phyloP scores from a whole-genome alignment of 352 stramenopile genomes.

The Globisporangium paddicum region DNA sequence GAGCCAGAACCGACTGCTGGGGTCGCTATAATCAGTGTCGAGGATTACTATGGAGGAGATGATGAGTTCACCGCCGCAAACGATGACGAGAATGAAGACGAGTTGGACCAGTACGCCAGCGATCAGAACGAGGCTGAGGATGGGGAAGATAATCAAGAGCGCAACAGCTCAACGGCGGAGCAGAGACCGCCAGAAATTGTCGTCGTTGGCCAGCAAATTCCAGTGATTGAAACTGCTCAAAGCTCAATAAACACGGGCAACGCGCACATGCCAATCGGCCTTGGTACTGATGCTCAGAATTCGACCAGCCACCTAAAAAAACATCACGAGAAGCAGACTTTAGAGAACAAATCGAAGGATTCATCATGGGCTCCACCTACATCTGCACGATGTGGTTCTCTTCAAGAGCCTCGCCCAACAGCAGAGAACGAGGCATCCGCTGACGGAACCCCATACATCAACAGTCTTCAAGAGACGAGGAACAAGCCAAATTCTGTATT shows the following conservation, averaged over 20 bases:
- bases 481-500: not conserved
- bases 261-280: not conserved
- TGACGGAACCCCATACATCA: not conserved
- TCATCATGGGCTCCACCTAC: no score
- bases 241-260: not conserved
- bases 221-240: not conserved
- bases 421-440: not conserved
- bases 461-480: not conserved
- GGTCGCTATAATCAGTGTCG: not conserved
- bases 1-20: not conserved
- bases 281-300: not conserved
- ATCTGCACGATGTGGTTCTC: no score
- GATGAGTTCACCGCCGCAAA: constrained; percentile 11
- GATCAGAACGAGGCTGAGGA: not conserved
- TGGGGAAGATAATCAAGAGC: not conserved
- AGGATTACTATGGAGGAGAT: constrained; percentile 14
- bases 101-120: constrained; percentile 4
- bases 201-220: not conserved
- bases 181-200: not conserved
- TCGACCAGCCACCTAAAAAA: no score
- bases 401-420: not conserved
- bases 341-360: no score
- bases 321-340: no score
- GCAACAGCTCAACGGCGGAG: not conserved
- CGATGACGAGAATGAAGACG: not conserved